phyloP scores from a whole-genome alignment of 345 rosid species.

The Bruguiera parviflora region DNA sequence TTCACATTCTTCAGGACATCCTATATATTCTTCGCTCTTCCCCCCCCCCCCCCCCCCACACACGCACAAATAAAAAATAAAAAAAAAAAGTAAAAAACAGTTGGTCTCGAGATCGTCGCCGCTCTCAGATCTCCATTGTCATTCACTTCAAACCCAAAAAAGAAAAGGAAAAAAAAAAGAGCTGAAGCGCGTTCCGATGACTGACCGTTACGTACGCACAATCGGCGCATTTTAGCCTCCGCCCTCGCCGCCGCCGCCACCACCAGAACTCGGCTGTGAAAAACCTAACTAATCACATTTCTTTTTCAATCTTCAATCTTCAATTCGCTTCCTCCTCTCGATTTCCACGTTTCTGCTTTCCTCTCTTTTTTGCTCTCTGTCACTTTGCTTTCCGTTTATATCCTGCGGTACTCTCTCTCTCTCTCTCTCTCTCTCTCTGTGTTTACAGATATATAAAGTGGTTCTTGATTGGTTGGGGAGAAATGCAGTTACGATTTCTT shows the following conservation, averaged over 20 bases:
- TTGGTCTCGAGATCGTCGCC: constrained; percentile 20
- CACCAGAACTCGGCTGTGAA: neutral
- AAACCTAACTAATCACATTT: neutral
- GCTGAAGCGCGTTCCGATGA: constrained; percentile 1
- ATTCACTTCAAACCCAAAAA: neutral
- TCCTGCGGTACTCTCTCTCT: neutral
- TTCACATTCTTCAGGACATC: neutral
- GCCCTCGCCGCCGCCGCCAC: neutral
- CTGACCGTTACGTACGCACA: neutral
- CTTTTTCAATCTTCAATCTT: neutral
- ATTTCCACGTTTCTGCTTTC: neutral
- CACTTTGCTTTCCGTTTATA: neutral
- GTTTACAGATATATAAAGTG: neutral
- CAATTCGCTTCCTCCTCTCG: neutral
- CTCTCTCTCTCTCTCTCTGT: neutral
- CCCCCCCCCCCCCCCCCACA: neutral
- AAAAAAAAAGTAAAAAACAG: neutral
- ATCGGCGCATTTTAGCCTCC: constrained; percentile 26
- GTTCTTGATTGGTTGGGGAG: neutral
- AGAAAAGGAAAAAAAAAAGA: too few relatives aligned
- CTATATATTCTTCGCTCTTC: neutral
- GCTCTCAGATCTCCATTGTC: constrained; percentile 13
- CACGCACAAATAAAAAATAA: neutral
- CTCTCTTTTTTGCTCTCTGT: neutral
- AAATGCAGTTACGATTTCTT: neutral